Evolutionary conservation across 2,329 filamentous ascomycete genomes (phyloP).

Genomic region (Gaeumannomyces tritici): DNA sequence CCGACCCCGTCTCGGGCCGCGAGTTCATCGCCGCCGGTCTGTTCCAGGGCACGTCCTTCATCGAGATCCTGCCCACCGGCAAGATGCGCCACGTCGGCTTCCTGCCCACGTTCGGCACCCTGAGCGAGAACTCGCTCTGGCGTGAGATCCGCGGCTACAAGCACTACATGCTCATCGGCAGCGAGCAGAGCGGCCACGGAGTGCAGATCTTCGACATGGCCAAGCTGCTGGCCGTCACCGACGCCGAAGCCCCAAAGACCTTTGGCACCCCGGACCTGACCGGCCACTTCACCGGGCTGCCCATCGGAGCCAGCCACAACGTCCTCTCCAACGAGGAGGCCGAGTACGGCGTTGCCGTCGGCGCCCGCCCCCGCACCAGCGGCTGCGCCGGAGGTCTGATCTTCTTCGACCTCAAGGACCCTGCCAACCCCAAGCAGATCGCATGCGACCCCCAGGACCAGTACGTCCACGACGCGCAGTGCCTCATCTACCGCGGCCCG

Average conservation of each 20-base stretch:
- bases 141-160: slow-evolving; percentile 37
- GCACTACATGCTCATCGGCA: slow-evolving; percentile 26
- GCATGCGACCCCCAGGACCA: slow-evolving; percentile 46
- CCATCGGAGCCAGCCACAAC: slow-evolving; percentile 3
- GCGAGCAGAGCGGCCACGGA: slow-evolving; percentile 37
- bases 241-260: slow-evolving; percentile 23
- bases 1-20: slow-evolving; percentile 34
- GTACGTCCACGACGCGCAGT: slow-evolving; percentile 54
- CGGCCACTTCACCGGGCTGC: slow-evolving; percentile 4
- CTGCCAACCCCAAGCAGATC: slow-evolving; percentile 39
- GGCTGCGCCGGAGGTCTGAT: slow-evolving; percentile 26
- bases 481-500: slow-evolving; percentile 42
- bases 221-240: slow-evolving; percentile 36
- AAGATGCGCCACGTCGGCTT: slow-evolving; percentile 43
- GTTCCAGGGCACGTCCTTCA: slow-evolving; percentile 43
- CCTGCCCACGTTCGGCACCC: slow-evolving; percentile 29
- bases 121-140: slow-evolving; percentile 23
- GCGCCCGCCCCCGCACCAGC: slow-evolving; percentile 23
- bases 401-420: slow-evolving; percentile 47
- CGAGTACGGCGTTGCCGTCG: slow-evolving; percentile 34
- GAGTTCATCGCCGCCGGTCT: slow-evolving; percentile 46
- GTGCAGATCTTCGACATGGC: slow-evolving; percentile 56
- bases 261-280: slow-evolving; percentile 1
- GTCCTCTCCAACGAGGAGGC: slow-evolving; percentile 4
- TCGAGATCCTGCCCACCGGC: slow-evolving; percentile 38